Evolutionary conservation across 768 basidiomycete species (phyloP), one percentile per base, ranked within the genome.

Genomic region (Aureoboletus auriporus): DNA sequence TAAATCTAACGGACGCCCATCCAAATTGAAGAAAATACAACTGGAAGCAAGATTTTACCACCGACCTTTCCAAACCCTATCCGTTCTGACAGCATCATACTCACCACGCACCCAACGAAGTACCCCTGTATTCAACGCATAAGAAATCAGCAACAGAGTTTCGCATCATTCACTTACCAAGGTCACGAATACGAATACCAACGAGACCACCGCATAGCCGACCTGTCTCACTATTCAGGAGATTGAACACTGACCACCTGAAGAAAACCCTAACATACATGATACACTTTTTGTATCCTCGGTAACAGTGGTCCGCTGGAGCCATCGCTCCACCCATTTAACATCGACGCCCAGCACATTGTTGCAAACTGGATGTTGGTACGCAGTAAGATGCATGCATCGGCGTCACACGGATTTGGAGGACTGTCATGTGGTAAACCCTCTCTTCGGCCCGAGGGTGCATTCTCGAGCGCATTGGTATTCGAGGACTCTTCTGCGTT

Each of bases 111-210:
- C 5, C 71, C 76, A 14, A 58, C 35, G 6, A 80, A 43, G 51
- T 72, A 77, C 0, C 78, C 71, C 69, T 73, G 39, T 7, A 30
- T 17, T 31, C 8, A 6, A 40, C 10, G 9, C 41, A 12, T 11
- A n/a, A 14, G 47, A 46, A 16, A 38, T 49, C 70, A 70, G 67
- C 14, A 8, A 23, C 5, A 12, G 20, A 30, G 10, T 10, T 11
- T 26, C 17, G 13, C 13, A 12, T 12, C 20, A 23, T 31, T 41
- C 8, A 37, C 71, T 44, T 57, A 75, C 75, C 14, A 75, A 31
- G 42, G 70, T 74, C 35, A 68, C 66, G 44, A 71, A 69, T 29
- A 84, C 68, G 61, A 83, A 85, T 23, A 82, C 66, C n/a, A 82
- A 52, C 1, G 80, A 82, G 14, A 83, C 79, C 8, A 75, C 46